These are phyloP conservation scores for Eleusine coracana DNA, from an alignment of 176 grass and related monocot species.

Conservation along the genomic window DNA sequence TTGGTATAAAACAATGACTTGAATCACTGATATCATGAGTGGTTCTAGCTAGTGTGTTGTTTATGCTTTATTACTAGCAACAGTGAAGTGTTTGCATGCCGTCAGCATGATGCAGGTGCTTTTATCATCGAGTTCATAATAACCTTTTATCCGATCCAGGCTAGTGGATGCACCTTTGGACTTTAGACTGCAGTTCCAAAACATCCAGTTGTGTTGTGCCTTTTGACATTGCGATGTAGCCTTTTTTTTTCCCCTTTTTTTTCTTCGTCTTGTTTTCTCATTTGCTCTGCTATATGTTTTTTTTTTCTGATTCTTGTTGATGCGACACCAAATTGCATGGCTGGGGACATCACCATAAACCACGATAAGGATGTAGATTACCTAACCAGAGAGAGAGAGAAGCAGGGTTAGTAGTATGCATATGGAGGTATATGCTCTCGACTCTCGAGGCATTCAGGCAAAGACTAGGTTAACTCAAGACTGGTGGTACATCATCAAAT, in stretches of 20 bases:
- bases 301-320: constrained; percentile 1
- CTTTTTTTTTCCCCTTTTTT: not conserved
- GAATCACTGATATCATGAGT: not conserved
- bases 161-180: not conserved
- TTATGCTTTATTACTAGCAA: not conserved
- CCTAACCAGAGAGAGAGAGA: constrained; percentile 4
- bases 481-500: too few species aligned
- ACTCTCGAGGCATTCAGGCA: too few species aligned
- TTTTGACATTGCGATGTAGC: constrained; percentile 34
- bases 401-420: too few species aligned
- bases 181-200: constrained; percentile 13
- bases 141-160: not conserved
- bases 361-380: constrained; percentile 43
- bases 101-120: constrained; percentile 38
- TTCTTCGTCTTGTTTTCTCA: constrained; percentile 8
- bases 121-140: constrained; percentile 13
- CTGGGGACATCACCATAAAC: not conserved
- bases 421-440: too few species aligned
- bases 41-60: not conserved
- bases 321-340: constrained; percentile 24
- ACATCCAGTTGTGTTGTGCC: not conserved
- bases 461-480: too few species aligned
- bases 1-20: constrained; percentile 8
- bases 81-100: not conserved
- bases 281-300: constrained; percentile 35